Evolutionary conservation across 441 rosid species (phyloP).

Genomic region (Euphorbia schlechtendalii): DNA sequence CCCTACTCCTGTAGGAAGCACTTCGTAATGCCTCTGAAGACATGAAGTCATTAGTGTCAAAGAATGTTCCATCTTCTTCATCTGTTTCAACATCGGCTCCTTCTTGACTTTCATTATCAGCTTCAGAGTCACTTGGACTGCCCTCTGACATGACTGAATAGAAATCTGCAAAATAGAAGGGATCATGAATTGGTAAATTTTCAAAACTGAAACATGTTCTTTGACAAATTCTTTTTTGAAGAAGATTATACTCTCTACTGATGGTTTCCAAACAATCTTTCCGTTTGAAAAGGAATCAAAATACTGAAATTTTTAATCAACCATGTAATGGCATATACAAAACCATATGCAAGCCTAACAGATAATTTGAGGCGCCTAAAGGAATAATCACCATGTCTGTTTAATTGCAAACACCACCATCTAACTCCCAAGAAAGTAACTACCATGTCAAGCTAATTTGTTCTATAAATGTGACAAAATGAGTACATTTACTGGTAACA

Average conservation of each 20-base stretch:
- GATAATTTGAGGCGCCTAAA: neutral
- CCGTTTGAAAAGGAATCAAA: neutral
- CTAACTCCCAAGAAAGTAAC: neutral
- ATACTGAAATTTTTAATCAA: neutral
- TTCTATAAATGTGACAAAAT: no score
- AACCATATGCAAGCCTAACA: constrained; percentile 2
- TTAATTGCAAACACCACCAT: neutral
- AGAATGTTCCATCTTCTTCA: constrained; percentile 66
- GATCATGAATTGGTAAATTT: constrained; percentile 11
- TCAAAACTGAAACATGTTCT: neutral
- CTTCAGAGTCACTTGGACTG: constrained; percentile 77
- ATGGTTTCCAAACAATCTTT: neutral
- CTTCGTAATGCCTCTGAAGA: constrained; percentile 79
- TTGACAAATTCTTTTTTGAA: neutral
- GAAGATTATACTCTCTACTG: neutral
- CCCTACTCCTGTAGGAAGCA: constrained; percentile 81
- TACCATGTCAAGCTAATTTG: neutral
- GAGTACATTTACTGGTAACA: neutral
- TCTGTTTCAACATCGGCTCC: constrained; percentile 84
- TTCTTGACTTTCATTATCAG: constrained; percentile 82
- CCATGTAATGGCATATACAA: neutral
- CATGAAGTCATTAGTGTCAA: constrained; percentile 81
- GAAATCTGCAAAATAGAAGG: constrained; percentile 54
- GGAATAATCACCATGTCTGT: neutral
- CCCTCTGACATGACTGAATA: constrained; percentile 97